Percentiles rank a stretch among this genome's conserved stretches.
Evolutionary conservation across 1,284 basidiomycete genomes (phyloP).

Genomic region (Kwoniella shivajii): DNA sequence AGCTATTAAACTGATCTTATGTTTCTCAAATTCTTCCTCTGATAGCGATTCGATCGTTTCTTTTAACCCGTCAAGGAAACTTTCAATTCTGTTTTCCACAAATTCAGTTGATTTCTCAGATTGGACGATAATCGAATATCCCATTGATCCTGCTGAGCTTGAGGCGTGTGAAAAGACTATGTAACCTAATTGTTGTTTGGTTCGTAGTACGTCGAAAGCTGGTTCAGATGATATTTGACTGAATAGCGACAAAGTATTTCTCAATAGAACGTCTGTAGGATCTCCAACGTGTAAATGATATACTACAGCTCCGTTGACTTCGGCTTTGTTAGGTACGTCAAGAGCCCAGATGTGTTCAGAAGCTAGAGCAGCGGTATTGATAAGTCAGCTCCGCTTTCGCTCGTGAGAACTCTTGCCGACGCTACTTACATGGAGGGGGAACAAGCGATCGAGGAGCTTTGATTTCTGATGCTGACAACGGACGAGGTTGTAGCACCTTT

Average conservation of each 20-base stretch:
- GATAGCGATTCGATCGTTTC: constrained; percentile 62
- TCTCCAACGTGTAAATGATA: constrained; percentile 72
- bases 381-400: not conserved
- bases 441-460: constrained; percentile 65
- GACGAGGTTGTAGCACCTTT: constrained; percentile 63
- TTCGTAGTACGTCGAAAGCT: constrained; percentile 91
- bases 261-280: constrained; percentile 58
- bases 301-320: constrained; percentile 80
- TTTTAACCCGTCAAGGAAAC: constrained; percentile 76
- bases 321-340: constrained; percentile 78
- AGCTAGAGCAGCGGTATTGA: constrained; percentile 53
- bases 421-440: constrained; percentile 64
- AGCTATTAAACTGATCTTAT: constrained; percentile 65
- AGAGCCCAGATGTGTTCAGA: constrained; percentile 71
- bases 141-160: constrained; percentile 67
- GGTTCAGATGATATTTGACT: constrained; percentile 84
- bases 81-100: constrained; percentile 84
- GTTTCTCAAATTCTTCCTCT: constrained; percentile 66
- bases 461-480: constrained; percentile 63
- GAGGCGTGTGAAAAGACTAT: constrained; percentile 66
- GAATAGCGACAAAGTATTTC: constrained; percentile 53
- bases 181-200: constrained; percentile 95
- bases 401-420: not conserved
- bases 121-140: constrained; percentile 87
- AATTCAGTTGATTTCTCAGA: constrained; percentile 82